Conservation (phyloP, 1,284 basidiomycete genomes). For the Sanguinoderma infundibulare region DNA sequence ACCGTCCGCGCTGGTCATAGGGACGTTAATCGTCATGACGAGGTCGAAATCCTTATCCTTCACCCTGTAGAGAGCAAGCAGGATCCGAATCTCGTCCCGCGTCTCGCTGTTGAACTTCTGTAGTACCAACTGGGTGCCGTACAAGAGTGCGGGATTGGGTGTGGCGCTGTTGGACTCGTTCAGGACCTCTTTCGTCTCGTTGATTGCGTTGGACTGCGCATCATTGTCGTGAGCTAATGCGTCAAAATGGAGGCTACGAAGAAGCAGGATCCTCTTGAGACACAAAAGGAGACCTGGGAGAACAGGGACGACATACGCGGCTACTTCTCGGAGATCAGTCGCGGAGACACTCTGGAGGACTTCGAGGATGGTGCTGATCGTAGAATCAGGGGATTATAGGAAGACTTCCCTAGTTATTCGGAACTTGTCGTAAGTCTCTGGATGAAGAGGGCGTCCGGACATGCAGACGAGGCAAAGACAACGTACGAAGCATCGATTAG, state of each 20-base stretch:
- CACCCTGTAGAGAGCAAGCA: slow-evolving; percentile 83
- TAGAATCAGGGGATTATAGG: slow-evolving; percentile 70
- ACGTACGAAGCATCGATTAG: slow-evolving; percentile 90
- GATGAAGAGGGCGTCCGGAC: slow-evolving; percentile 1
- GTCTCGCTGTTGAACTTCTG: slow-evolving; percentile 74
- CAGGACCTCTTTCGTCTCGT: slow-evolving; percentile 44
- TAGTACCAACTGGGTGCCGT: slow-evolving; percentile 73
- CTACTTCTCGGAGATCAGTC: slow-evolving; percentile 61
- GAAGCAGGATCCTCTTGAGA: neutral
- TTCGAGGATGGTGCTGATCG: slow-evolving; percentile 86
- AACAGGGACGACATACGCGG: slow-evolving; percentile 55
- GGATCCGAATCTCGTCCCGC: slow-evolving; percentile 74
- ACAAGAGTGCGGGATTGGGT: slow-evolving; percentile 64
- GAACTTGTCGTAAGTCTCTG: slow-evolving; percentile 90
- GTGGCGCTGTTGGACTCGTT: slow-evolving; percentile 53
- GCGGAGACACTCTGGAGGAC: slow-evolving; percentile 78
- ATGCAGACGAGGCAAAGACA: slow-evolving; percentile 11
- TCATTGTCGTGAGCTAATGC: slow-evolving; percentile 93
- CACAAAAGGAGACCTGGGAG: slow-evolving; percentile 3
- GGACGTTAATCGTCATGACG: slow-evolving; percentile 83
- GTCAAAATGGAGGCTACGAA: slow-evolving; percentile 84
- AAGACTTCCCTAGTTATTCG: slow-evolving; percentile 98
- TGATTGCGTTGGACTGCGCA: slow-evolving; percentile 58
- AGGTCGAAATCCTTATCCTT: slow-evolving; percentile 73
- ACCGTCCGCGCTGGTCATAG: slow-evolving; percentile 51